These are phyloP conservation scores for Curvularia lunata DNA, from an alignment of 2,329 filamentous ascomycete species.

Conservation along the genomic window DNA sequence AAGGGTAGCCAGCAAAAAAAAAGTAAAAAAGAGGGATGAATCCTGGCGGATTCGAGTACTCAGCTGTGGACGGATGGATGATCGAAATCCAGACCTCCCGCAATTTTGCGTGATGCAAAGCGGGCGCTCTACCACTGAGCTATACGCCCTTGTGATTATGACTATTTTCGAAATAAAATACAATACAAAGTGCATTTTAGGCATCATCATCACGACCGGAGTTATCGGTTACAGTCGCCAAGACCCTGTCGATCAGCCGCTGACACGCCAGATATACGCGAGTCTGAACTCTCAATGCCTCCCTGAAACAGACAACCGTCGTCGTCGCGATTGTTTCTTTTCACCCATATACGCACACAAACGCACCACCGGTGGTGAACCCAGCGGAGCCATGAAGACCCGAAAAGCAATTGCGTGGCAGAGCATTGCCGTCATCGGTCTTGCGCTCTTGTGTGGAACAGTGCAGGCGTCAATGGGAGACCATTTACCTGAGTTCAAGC, in stretches of 20 bases:
- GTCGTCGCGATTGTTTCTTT: not conserved
- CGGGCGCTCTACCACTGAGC: constrained; percentile 49
- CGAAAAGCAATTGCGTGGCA: constrained; percentile 33
- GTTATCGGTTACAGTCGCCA: constrained; percentile 6
- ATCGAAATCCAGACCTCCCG: constrained; percentile 46
- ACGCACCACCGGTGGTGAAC: not conserved
- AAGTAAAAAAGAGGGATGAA: not conserved
- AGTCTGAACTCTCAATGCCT: not conserved
- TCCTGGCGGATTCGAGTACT: not conserved
- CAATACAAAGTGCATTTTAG: too few relatives aligned
- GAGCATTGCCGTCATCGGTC: constrained; percentile 17
- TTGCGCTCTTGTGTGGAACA: constrained; percentile 41
- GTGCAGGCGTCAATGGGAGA: constrained; percentile 80
- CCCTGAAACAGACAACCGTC: constrained; percentile 3
- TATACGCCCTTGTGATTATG: constrained; percentile 30
- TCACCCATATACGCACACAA: not conserved
- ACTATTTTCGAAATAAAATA: too few relatives aligned
- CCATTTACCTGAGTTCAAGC: constrained; percentile 80
- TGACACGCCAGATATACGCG: constrained; percentile 1
- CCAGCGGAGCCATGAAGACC: constrained; percentile 32
- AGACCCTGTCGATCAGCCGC: constrained; percentile 12
- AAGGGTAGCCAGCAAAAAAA: not conserved
- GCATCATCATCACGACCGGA: too few relatives aligned
- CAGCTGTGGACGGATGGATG: constrained; percentile 13
- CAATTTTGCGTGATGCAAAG: constrained; percentile 37